Percentiles rank a stretch among this genome's conserved stretches.
Evolutionary conservation across 805 yeast species (phyloP).

Genomic region (Pichia cephalocereana): DNA sequence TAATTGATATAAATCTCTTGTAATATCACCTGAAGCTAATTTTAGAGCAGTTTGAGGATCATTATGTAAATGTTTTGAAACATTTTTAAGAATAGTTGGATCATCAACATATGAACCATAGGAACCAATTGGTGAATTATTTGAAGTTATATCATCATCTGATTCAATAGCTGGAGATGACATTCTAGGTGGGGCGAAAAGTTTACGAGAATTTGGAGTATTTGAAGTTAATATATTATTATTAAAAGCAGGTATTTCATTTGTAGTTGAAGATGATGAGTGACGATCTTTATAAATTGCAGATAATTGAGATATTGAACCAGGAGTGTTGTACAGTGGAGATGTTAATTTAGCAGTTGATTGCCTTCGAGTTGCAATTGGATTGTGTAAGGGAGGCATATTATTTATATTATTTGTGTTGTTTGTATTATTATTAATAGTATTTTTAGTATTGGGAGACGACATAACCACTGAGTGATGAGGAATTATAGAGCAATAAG

Average conservation of each 20-base stretch:
- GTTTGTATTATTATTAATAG: too few relatives aligned
- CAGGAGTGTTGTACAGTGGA: conserved; percentile 15
- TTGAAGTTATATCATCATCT: conserved; percentile 4
- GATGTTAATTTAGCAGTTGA: conserved; percentile 28
- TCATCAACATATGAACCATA: conserved; percentile 25
- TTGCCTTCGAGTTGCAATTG: conserved; percentile 19
- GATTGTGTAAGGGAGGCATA: not conserved
- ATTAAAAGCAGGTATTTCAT: not conserved
- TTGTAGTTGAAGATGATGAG: conserved; percentile 18
- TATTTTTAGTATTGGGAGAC: too few relatives aligned
- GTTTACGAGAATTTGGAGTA: conserved; percentile 4
- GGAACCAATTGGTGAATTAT: conserved; percentile 9
- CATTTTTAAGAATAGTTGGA: conserved; percentile 25
- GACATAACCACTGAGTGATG: too few relatives aligned
- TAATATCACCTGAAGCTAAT: conserved; percentile 43
- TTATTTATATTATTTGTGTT: not conserved
- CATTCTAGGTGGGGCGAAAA: not conserved
- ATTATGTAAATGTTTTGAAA: conserved; percentile 30
- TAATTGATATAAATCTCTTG: conserved; percentile 36
- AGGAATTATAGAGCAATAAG: too few relatives aligned
- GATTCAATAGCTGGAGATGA: conserved; percentile 17
- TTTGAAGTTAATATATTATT: not conserved
- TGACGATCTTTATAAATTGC: conserved; percentile 9
- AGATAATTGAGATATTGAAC: conserved; percentile 4
- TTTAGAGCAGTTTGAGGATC: conserved; percentile 27